Base-by-base conservation (phyloP, 371 early-diverging fungal genomes). In the Smittium mucronatum region DNA sequence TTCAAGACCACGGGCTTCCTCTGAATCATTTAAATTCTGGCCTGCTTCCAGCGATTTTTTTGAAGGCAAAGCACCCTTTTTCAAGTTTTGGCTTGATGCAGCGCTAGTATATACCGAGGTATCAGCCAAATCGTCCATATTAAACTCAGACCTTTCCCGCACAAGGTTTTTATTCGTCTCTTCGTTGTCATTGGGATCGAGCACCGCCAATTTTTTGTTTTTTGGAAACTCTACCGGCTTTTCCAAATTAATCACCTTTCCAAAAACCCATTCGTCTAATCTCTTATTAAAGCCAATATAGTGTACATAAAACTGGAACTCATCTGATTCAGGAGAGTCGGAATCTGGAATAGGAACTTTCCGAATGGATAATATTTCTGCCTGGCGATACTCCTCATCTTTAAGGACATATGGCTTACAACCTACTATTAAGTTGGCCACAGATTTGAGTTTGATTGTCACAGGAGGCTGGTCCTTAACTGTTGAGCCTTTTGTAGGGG, bases 201-300 rank as follows among this genome's bases (percentile, higher is more conserved):
- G 21, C 5, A 67, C 29, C 28, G 16, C 60, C n/a, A 69, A 2
- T 28, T 73, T 74, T 57, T 75, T 77, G 69, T 72, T 78, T 87
- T 80, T 90, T 0, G 93, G 93, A 65, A 87, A 89, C 70, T 91
- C 87, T 33, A 93, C 84, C 0, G 84, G 86, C 67, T 87, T 81
- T 30, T 81, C 76, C 30, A 96, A 77, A 63, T 93, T 87, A 26
- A 97, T 75, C 28, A 88, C 78, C 0, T 81, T 75, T n/a, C 85
- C 83, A 0, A 85, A 64, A 0, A 99, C 92, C 99, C 99, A 99
- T 77, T 97, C 96, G 81, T 99, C 99, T 68, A 99, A 82, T 59
- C 99, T 91, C 78, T 97, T 98, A 84, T 99, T 99, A 80, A 93
- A 98, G 64, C 94, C 93, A 2, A 91, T 86, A 78, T 97, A 99